Evolutionary conservation across 306 rosid genomes (phyloP), one percentile per base, ranked within the genome.

Genomic region (Cucurbita argyrosperma): DNA sequence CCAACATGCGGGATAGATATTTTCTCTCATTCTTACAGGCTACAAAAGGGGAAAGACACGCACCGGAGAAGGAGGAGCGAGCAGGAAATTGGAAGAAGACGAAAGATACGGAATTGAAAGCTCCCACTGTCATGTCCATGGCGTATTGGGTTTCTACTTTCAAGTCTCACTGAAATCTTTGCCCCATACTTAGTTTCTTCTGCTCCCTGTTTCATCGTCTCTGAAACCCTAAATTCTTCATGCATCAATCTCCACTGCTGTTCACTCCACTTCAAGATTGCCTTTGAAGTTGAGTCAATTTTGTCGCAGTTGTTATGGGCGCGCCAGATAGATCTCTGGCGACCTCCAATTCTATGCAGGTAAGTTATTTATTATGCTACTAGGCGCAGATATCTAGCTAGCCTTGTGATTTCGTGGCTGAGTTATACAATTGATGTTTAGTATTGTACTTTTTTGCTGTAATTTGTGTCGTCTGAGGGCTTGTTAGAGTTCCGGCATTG

Each of bases 291-390:
- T 47, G 76, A 77, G 67, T 74, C 87, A 60, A n/a, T 21, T 38
- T 79, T 18, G 18, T 45, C 76, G 80, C 78, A 80, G 78, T 76
- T 76, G 79, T 21, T 57, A 93, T 90, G 98, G 96, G 96, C 65
- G 97, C 96, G 65, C 94, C 92, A 43, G 98, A 93, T 79, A 93
- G 88, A 81, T 79, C 98, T 15, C 94, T 78, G 78, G 73, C 77
- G 58, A 90, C 81, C 84, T 42, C 90, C 65, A 90, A 82, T 86
- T 90, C 98, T 86, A 87, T 93, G 97, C 97, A 93, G 96, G 98
- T 78, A 68, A 85, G 86, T 40, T 72, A 50, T 14, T 77, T 73
- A 37, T n/a, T 73, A 12, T 40, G 37, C 77, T 55, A 54, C 62
- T 78, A 49, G 16, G 58, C 76, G 60, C 59, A 8, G 63, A 51